Percentiles rank a stretch among this genome's conserved stretches.
phyloP scores from a whole-genome alignment of 2,329 filamentous ascomycete species.

The Pseudocercospora fuligena region DNA sequence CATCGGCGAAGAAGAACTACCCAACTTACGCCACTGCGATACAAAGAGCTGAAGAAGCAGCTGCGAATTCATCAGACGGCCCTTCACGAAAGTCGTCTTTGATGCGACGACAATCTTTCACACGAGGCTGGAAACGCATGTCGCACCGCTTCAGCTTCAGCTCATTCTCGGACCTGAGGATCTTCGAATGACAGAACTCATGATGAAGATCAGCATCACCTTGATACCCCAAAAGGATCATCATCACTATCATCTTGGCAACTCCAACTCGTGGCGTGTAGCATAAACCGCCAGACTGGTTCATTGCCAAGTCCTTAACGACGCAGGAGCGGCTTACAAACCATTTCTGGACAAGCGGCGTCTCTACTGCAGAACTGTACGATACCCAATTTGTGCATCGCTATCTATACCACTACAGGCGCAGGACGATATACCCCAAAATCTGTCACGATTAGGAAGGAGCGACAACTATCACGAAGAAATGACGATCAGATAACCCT shows the following conservation, averaged over 20 bases:
- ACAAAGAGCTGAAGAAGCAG: constrained; percentile 22
- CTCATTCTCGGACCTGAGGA: constrained; percentile 15
- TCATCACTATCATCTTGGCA: constrained; percentile 12
- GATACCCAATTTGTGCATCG: neutral
- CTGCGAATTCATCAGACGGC: constrained; percentile 6
- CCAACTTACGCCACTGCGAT: constrained; percentile 34
- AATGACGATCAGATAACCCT: neutral
- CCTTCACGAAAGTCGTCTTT: constrained; percentile 14
- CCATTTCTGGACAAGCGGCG: neutral
- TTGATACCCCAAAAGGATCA: neutral
- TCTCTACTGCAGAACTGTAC: neutral
- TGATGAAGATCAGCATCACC: constrained; percentile 7
- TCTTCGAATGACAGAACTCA: constrained; percentile 10
- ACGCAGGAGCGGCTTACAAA: constrained; percentile 2
- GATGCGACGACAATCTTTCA: constrained; percentile 18
- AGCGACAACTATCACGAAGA: neutral
- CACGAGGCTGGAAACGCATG: constrained; percentile 27
- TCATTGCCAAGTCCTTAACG: neutral
- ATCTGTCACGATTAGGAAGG: neutral
- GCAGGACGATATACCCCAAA: neutral
- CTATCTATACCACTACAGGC: neutral
- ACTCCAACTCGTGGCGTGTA: neutral
- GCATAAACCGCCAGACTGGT: constrained; percentile 2
- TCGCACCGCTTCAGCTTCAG: constrained; percentile 23
- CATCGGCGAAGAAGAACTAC: constrained; percentile 40